Evolutionary conservation across 1,284 basidiomycete genomes (phyloP), one percentile per base, ranked within the genome.

Genomic region (Testicularia cyperi): DNA sequence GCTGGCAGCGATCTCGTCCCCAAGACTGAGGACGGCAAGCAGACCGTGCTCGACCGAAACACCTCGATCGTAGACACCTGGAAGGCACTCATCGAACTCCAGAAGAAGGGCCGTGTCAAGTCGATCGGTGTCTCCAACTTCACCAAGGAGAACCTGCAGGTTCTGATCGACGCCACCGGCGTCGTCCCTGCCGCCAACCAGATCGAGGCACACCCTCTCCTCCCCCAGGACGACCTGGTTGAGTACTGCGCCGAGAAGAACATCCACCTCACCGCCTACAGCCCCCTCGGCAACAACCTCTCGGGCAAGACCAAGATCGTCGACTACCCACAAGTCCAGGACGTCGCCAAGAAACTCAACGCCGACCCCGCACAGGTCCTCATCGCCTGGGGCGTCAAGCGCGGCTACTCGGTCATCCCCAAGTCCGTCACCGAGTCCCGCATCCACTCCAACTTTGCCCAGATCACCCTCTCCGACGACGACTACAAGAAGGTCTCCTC

Each of bases 141-240:
- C 77, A 84, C 82, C 23, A 79, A 85, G 38, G 79, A 81, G 31
- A 80, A 86, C 37, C 78, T 91, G 46, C 78, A 88, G 72, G 85
- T 80, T 24, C 82, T 92, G 72, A 86, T 85, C 67, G 79, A 82
- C 12, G 86, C 83, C 3, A 89, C 88, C 4, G 86, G 86, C 16
- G 85, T 87, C 42, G 82, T 84, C 42, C 90, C 90, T 16, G 86
- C 82, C 29, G 84, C 80, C 36, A 90, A 91, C 80, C 90, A 92
- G 80, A 80, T 92, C 61, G 88, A 92, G 78, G 83, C 83, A 24
- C 90, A 92, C 80, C 89, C 90, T 6, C 55, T 74, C 4, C 66
- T 75, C 12, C 72, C 68, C 10, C 73, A 75, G 51, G 65, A 74
- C 43, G 73, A 72, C 25, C 55, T 75, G 12, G 65, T 65, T 31